phyloP scores from a whole-genome alignment of 129 eudicot species.

The Helianthus annuus region DNA sequence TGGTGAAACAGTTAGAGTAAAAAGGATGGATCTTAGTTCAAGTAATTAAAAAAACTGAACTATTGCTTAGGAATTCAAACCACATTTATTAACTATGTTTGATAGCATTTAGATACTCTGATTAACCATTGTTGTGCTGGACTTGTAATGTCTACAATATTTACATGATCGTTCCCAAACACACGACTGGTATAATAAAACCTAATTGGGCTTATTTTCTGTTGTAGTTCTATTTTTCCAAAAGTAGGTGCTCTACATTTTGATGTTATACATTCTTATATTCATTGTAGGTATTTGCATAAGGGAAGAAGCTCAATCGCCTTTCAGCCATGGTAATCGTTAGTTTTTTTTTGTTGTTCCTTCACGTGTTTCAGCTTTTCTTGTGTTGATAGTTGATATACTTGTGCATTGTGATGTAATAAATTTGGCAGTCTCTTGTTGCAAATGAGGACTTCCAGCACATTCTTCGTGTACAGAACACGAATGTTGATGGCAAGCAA shows the following conservation, averaged over 20 bases:
- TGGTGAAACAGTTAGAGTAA: too few relatives aligned
- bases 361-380: constrained; percentile 4
- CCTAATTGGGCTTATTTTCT: neutral
- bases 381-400: neutral
- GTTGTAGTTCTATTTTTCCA: neutral
- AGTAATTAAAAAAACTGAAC: too few relatives aligned
- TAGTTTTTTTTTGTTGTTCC: neutral
- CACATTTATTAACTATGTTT: too few relatives aligned
- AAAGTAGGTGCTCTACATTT: too few relatives aligned
- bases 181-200: neutral
- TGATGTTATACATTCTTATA: neutral
- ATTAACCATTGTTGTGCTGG: too few relatives aligned
- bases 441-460: constrained; percentile 59
- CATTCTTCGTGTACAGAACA: constrained; percentile 61
- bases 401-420: too few relatives aligned
- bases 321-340: constrained; percentile 21
- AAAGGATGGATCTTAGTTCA: too few relatives aligned
- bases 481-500: constrained; percentile 58
- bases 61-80: too few relatives aligned
- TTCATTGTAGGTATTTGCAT: constrained; percentile 5
- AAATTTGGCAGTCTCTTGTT: constrained; percentile 44
- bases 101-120: too few relatives aligned
- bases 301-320: constrained; percentile 4
- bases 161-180: neutral
- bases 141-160: too few relatives aligned